Percentiles rank a stretch among this genome's conserved stretches.
Evolutionary conservation across 441 rosid genomes (phyloP).

Genomic region (Arabidopsis lyrata): DNA sequence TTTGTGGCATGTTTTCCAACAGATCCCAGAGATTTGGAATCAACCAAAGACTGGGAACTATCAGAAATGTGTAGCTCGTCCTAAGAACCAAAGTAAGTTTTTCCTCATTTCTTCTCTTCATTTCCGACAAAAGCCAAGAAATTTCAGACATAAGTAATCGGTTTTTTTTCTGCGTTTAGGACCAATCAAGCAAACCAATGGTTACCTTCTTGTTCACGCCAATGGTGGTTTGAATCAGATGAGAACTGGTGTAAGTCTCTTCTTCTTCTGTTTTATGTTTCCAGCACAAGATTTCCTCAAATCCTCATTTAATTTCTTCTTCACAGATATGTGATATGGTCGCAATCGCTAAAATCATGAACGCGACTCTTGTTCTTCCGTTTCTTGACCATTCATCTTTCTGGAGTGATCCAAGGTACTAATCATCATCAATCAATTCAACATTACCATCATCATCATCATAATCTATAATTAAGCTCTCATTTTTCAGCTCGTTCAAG

Average conservation of each 20-base stretch:
- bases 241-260: slow-evolving; percentile 88
- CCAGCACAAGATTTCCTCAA: neutral
- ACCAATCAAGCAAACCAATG: slow-evolving; percentile 59
- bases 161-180: slow-evolving; percentile 7
- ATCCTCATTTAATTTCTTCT: slow-evolving; percentile 1
- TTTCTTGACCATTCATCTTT: slow-evolving; percentile 71
- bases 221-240: slow-evolving; percentile 98
- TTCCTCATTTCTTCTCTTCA: neutral
- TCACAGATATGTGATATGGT: slow-evolving; percentile 75
- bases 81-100: slow-evolving; percentile 64
- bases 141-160: neutral
- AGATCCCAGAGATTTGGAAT: slow-evolving; percentile 91
- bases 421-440: neutral
- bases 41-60: slow-evolving; percentile 73
- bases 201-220: slow-evolving; percentile 86
- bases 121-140: neutral
- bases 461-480: neutral
- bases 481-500: slow-evolving; percentile 57
- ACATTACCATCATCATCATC: neutral
- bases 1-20: slow-evolving; percentile 23
- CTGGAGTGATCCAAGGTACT: slow-evolving; percentile 80
- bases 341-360: slow-evolving; percentile 73
- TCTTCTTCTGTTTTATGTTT: slow-evolving; percentile 14
- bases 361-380: slow-evolving; percentile 71
- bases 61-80: slow-evolving; percentile 67